These are phyloP conservation scores for Leccinum disarticulatum DNA, from an alignment of 768 basidiomycete genomes.

Conservation along the genomic window DNA sequence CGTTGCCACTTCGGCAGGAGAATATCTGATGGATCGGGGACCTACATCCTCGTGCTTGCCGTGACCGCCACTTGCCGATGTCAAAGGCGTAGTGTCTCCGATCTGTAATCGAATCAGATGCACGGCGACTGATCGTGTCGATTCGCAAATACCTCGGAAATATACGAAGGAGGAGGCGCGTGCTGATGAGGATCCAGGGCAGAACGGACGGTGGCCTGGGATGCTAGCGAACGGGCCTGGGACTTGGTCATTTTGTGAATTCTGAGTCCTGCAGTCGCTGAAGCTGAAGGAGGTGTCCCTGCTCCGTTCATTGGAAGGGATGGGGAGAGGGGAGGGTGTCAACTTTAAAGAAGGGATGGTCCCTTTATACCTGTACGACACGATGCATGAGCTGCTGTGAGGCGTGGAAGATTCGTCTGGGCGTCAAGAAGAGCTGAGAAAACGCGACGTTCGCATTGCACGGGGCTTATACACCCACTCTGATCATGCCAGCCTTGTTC, in stretches of 20 bases:
- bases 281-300: not conserved
- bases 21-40: slow-evolving; percentile 10
- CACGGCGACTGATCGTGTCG: not conserved
- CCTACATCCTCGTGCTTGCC: slow-evolving; percentile 1
- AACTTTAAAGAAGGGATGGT: not conserved
- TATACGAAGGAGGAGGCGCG: slow-evolving; percentile 3
- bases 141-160: slow-evolving; percentile 16
- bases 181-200: slow-evolving; percentile 16
- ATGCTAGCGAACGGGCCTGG: slow-evolving; percentile 1
- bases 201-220: slow-evolving; percentile 8
- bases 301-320: slow-evolving; percentile 11
- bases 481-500: slow-evolving; percentile 43
- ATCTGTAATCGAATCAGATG: slow-evolving; percentile 21
- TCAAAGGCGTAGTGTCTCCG: slow-evolving; percentile 14
- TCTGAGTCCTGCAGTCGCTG: slow-evolving; percentile 10
- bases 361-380: slow-evolving; percentile 20
- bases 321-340: not conserved
- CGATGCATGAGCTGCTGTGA: slow-evolving; percentile 11
- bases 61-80: slow-evolving; percentile 6
- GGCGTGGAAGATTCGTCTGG: slow-evolving; percentile 19
- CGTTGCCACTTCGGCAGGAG: slow-evolving; percentile 10
- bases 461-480: not conserved
- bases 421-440: slow-evolving; percentile 5
- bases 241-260: slow-evolving; percentile 14
- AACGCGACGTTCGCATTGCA: slow-evolving; percentile 24